Evolutionary conservation across 768 basidiomycete species (phyloP).

Genomic region (Russula sp.): DNA sequence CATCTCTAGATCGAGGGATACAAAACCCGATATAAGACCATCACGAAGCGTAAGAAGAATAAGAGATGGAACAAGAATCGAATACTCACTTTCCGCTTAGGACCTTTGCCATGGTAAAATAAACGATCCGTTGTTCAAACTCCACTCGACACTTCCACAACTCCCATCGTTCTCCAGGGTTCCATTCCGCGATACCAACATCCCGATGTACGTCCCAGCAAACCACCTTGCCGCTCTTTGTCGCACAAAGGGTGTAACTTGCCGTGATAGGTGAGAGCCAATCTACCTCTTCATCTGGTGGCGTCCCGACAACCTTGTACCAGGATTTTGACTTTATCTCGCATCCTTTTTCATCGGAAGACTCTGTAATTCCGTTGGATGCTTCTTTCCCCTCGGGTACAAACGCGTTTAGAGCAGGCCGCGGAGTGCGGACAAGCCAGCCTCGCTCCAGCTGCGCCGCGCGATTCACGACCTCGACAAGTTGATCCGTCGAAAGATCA

Average conservation of each 20-base stretch:
- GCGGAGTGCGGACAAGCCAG: slow-evolving; percentile 59
- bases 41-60: not conserved
- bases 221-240: slow-evolving; percentile 70
- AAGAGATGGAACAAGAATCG: not conserved
- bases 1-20: slow-evolving; percentile 34
- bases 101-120: slow-evolving; percentile 62
- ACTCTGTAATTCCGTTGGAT: not conserved
- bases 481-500: slow-evolving; percentile 60
- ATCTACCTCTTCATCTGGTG: slow-evolving; percentile 66
- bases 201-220: slow-evolving; percentile 73
- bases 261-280: slow-evolving; percentile 78
- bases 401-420: slow-evolving; percentile 43
- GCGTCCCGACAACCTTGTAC: slow-evolving; percentile 68
- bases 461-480: slow-evolving; percentile 61
- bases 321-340: slow-evolving; percentile 44
- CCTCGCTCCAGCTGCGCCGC: slow-evolving; percentile 59
- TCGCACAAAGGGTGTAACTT: slow-evolving; percentile 72
- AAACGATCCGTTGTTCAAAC: slow-evolving; percentile 67
- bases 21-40: not conserved
- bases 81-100: slow-evolving; percentile 26
- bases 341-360: slow-evolving; percentile 16
- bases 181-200: slow-evolving; percentile 64
- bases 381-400: slow-evolving; percentile 16
- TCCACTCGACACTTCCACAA: slow-evolving; percentile 78
- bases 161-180: slow-evolving; percentile 60